Percentiles rank a stretch among this genome's conserved stretches.
Evolutionary conservation across 305 asterid species (phyloP).

Genomic region (Fraxinus paxiana): DNA sequence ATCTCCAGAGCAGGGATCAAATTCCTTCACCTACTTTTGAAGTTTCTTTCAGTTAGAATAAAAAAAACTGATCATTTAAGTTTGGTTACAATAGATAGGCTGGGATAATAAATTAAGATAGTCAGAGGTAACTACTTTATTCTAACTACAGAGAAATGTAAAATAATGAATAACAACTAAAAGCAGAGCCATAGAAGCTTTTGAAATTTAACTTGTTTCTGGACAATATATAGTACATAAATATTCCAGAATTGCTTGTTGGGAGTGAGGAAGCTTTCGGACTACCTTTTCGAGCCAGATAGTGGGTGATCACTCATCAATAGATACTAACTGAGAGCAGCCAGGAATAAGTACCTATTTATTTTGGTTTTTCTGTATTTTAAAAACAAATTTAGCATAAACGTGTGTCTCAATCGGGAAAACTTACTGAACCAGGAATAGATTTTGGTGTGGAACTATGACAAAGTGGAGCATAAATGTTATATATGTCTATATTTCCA

Average conservation of each 20-base stretch:
- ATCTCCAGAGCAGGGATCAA: conserved; percentile 32
- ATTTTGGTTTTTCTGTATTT: not conserved
- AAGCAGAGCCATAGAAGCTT: not conserved
- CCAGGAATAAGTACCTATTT: not conserved
- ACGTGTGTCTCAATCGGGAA: conserved; percentile 1
- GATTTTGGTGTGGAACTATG: conserved; percentile 19
- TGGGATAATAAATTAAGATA: not conserved
- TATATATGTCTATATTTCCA: conserved; percentile 23
- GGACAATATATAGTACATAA: not conserved
- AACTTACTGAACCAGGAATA: conserved; percentile 28
- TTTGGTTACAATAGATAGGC: not conserved
- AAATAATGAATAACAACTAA: not conserved
- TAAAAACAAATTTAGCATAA: not conserved
- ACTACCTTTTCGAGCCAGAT: conserved; percentile 14
- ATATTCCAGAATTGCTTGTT: not conserved
- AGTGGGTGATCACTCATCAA: conserved; percentile 16
- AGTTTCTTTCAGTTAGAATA: not conserved
- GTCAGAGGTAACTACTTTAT: not conserved
- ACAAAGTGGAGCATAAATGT: conserved; percentile 35
- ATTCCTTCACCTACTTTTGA: conserved; percentile 1
- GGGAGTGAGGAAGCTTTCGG: conserved; percentile 10
- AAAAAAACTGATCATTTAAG: not conserved
- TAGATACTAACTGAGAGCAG: conserved; percentile 13
- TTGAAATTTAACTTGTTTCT: not conserved
- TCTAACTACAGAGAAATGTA: not conserved